Evolutionary conservation across 176 grass and related monocot species (phyloP).

Genomic region (Paspalum notatum): DNA sequence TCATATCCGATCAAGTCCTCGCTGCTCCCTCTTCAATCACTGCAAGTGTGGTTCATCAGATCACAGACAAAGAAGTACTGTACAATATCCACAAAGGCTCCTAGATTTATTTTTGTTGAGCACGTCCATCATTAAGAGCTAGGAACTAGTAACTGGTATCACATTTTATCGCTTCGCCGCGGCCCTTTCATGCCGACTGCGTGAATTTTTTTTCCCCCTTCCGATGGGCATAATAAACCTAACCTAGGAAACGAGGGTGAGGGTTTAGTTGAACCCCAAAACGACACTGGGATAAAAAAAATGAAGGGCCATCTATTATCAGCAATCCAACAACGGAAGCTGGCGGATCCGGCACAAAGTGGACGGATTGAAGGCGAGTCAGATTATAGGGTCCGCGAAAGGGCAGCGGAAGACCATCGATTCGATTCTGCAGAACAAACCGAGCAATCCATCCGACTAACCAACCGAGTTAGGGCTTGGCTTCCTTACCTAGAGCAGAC

Average conservation of each 20-base stretch:
- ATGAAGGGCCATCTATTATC: not conserved
- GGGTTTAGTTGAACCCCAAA: not conserved
- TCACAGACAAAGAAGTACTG: not conserved
- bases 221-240: not conserved
- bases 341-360: not conserved
- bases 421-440: not conserved
- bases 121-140: not conserved
- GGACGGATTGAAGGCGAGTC: not conserved
- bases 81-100: not conserved
- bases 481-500: not conserved
- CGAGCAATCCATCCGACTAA: not conserved
- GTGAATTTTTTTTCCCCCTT: not conserved
- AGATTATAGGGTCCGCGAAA: not conserved
- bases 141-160: not conserved
- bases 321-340: too few species aligned
- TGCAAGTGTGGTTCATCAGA: conserved; percentile 2
- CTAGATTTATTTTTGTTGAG: not conserved
- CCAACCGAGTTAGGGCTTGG: not conserved
- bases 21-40: not conserved
- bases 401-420: not conserved
- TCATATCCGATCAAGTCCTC: conserved; percentile 37
- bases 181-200: not conserved
- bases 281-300: not conserved
- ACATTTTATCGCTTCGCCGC: not conserved
- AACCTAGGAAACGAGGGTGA: not conserved